Evolutionary conservation across 495 filamentous ascomycete genomes (phyloP).

Genomic region (Xylaria curta): DNA sequence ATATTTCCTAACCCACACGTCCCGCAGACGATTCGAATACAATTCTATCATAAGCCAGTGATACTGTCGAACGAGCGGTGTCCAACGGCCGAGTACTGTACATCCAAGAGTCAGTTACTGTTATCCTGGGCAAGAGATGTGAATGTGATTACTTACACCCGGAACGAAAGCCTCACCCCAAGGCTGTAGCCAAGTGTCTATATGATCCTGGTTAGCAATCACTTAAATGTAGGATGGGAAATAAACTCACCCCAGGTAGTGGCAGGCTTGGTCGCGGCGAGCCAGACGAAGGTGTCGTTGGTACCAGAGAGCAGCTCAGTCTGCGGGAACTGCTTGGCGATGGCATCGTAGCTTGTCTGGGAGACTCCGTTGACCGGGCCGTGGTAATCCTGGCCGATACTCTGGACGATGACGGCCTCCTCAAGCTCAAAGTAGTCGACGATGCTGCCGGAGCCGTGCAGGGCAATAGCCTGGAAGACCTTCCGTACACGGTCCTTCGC

Average conservation of each 20-base stretch:
- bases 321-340: constrained; percentile 31
- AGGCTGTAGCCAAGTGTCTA: constrained; percentile 38
- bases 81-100: constrained; percentile 36
- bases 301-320: constrained; percentile 18
- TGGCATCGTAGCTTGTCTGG: constrained; percentile 17
- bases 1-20: background rate
- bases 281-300: constrained; percentile 25
- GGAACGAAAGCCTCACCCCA: constrained; percentile 35
- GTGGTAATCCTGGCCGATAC: constrained; percentile 30
- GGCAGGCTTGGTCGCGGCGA: constrained; percentile 30
- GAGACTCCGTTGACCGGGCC: constrained; percentile 27
- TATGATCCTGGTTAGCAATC: constrained; percentile 25
- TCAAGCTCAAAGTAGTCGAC: constrained; percentile 35
- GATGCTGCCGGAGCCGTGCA: constrained; percentile 29
- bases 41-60: constrained; percentile 8
- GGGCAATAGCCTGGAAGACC: constrained; percentile 36
- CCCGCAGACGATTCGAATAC: background rate
- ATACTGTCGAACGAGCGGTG: constrained; percentile 36
- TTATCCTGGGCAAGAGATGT: background rate
- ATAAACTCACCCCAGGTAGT: constrained; percentile 31
- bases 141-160: constrained; percentile 16
- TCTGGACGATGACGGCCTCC: constrained; percentile 30
- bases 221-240: background rate
- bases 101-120: background rate
- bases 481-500: constrained; percentile 29